Evolutionary conservation across 805 yeast genomes (phyloP).

Genomic region (Teunomyces kruisii): DNA sequence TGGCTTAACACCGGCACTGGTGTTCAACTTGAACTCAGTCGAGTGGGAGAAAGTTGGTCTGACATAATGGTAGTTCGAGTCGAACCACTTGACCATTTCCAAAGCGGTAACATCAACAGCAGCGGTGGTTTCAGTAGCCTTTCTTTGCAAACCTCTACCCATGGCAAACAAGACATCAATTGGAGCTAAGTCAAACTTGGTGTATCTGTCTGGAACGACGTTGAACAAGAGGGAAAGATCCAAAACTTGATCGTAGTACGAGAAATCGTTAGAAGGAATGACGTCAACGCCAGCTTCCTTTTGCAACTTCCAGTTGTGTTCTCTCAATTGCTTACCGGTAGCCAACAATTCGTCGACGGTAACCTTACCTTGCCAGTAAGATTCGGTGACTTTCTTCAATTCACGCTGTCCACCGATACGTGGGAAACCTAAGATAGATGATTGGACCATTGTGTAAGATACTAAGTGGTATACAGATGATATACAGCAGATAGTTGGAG

Average conservation of each 20-base stretch:
- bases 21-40: slow-evolving; percentile 90
- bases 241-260: slow-evolving; percentile 95
- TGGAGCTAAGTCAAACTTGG: slow-evolving; percentile 84
- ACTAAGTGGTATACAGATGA: slow-evolving; percentile 1
- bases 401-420: slow-evolving; percentile 99
- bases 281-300: slow-evolving; percentile 95
- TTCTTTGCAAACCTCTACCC: slow-evolving; percentile 99
- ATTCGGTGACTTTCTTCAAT: slow-evolving; percentile 97
- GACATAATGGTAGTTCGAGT: slow-evolving; percentile 99
- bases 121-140: slow-evolving; percentile 79
- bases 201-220: slow-evolving; percentile 95
- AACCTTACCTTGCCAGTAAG: slow-evolving; percentile 97
- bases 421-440: slow-evolving; percentile 99
- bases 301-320: slow-evolving; percentile 96
- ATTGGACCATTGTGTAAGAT: slow-evolving; percentile 74
- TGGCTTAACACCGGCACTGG: slow-evolving; percentile 77
- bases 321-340: slow-evolving; percentile 95
- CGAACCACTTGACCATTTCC: slow-evolving; percentile 99
- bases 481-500: slow-evolving; percentile 2
- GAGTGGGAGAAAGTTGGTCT: slow-evolving; percentile 98
- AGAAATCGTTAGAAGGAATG: slow-evolving; percentile 97
- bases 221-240: slow-evolving; percentile 92
- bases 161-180: slow-evolving; percentile 95
- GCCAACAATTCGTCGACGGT: slow-evolving; percentile 81
- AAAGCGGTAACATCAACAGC: slow-evolving; percentile 98